A percentile compares a stretch with the other conserved stretches of the same genome.
phyloP scores from a whole-genome alignment of 2,329 filamentous ascomycete genomes.

The Diaporthe sp. region DNA sequence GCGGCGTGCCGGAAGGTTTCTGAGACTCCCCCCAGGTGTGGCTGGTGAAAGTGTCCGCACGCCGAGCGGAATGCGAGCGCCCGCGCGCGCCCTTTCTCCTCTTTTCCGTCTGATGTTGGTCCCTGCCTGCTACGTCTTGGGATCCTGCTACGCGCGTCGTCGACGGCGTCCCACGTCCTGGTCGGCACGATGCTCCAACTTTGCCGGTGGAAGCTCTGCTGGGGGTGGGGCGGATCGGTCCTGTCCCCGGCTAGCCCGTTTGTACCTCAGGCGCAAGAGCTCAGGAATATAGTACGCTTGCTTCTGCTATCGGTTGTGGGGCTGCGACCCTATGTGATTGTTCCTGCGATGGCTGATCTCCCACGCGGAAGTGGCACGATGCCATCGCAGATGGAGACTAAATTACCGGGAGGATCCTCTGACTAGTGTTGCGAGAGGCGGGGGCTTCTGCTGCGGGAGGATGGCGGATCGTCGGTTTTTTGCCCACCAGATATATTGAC shows the following conservation, averaged over 20 bases:
- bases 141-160: slow-evolving; percentile 19
- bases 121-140: slow-evolving; percentile 15
- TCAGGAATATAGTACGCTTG: background rate
- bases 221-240: background rate
- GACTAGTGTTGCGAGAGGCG: slow-evolving; percentile 22
- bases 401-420: slow-evolving; percentile 26
- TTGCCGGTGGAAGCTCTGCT: slow-evolving; percentile 1
- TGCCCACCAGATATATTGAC: slow-evolving; percentile 4
- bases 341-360: slow-evolving; percentile 11
- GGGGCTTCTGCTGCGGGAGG: slow-evolving; percentile 13
- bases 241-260: background rate
- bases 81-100: slow-evolving; percentile 20
- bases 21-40: slow-evolving; percentile 8
- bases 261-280: background rate
- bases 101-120: slow-evolving; percentile 23
- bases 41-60: slow-evolving; percentile 1
- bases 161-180: background rate
- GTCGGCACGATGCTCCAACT: background rate
- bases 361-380: slow-evolving; percentile 3
- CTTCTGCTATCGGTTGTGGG: background rate
- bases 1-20: slow-evolving; percentile 3
- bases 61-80: slow-evolving; percentile 19
- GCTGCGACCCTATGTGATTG: slow-evolving; percentile 19
- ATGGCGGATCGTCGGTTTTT: slow-evolving; percentile 10
- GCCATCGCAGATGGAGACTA: slow-evolving; percentile 9